A percentile compares a stretch with the other conserved stretches of the same genome.
Evolutionary conservation across 306 rosid genomes (phyloP).

Genomic region (Dryas octopetala): DNA sequence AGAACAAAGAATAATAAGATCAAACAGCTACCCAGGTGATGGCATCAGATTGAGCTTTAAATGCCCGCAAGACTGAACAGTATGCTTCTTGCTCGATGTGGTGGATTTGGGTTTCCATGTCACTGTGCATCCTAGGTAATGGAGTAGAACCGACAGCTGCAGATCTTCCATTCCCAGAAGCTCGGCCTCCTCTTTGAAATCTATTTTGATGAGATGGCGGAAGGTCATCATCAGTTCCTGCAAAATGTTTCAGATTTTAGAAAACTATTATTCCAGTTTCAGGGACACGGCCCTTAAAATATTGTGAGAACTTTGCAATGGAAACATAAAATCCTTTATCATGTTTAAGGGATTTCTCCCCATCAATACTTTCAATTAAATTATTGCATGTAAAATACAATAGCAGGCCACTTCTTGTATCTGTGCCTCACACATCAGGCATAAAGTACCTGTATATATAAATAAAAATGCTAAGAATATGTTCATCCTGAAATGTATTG

Average conservation of each 20-base stretch:
- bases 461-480: background rate
- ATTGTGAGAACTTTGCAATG: background rate
- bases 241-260: slow-evolving; percentile 16
- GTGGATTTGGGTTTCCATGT: slow-evolving; percentile 58
- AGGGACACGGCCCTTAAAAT: background rate
- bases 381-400: background rate
- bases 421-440: background rate
- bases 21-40: slow-evolving; percentile 50
- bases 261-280: background rate
- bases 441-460: background rate
- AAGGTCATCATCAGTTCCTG: slow-evolving; percentile 57
- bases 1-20: slow-evolving; percentile 8
- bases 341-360: background rate
- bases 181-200: slow-evolving; percentile 42
- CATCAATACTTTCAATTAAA: background rate
- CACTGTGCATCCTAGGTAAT: slow-evolving; percentile 39
- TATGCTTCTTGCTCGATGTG: slow-evolving; percentile 56
- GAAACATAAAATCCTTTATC: background rate
- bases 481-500: background rate
- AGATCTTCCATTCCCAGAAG: slow-evolving; percentile 46
- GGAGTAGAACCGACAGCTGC: slow-evolving; percentile 38
- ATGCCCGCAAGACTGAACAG: slow-evolving; percentile 51
- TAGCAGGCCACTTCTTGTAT: background rate
- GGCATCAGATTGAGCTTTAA: slow-evolving; percentile 61
- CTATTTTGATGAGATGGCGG: slow-evolving; percentile 52